Conservation (phyloP, 306 rosid genomes). For the Dryas octopetala region DNA sequence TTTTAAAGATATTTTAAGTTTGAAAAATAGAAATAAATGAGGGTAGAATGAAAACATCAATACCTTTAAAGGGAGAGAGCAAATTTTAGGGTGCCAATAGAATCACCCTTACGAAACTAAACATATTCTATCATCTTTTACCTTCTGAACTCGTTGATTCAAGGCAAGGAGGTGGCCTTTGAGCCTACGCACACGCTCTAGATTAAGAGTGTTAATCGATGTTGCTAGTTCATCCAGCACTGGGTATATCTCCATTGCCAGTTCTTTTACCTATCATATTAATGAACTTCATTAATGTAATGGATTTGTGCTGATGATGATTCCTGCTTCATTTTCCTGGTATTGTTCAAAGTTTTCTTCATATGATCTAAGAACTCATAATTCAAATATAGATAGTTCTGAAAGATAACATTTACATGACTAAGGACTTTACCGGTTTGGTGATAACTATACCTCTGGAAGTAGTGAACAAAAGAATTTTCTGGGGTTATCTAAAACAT, state of each 20-base stretch:
- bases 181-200: conserved; percentile 89
- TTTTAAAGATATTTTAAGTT: background rate
- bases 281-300: conserved; percentile 30
- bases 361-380: background rate
- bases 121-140: conserved; percentile 20
- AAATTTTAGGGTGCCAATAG: background rate
- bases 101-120: background rate
- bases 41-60: background rate
- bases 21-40: background rate
- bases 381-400: background rate
- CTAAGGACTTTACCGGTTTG: background rate
- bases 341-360: conserved; percentile 9
- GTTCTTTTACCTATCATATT: conserved; percentile 61
- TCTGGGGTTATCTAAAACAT: background rate
- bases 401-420: background rate
- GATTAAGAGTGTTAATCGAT: conserved; percentile 76
- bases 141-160: conserved; percentile 98
- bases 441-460: background rate
- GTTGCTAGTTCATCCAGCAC: conserved; percentile 81
- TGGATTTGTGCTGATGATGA: conserved; percentile 16
- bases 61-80: background rate
- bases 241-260: conserved; percentile 83
- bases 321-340: conserved; percentile 12
- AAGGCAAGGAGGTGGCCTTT: conserved; percentile 92
- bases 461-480: background rate